Evolutionary conservation across 495 filamentous ascomycete genomes (phyloP).

Genomic region (Terfezia claveryi): DNA sequence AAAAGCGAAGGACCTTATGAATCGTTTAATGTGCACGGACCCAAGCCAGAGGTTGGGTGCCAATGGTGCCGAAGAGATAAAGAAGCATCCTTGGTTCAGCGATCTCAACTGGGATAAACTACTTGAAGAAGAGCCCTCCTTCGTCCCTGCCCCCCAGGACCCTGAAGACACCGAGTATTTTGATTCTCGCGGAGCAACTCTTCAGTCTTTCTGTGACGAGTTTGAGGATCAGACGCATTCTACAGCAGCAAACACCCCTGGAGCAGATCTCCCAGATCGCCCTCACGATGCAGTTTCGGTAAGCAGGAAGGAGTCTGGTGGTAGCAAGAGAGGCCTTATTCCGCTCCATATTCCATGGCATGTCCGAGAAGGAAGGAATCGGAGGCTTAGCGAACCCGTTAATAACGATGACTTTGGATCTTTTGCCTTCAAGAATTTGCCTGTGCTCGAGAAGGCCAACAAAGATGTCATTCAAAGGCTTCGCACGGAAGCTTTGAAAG

Average conservation of each 20-base stretch:
- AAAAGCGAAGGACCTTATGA: conserved; percentile 84
- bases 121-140: conserved; percentile 78
- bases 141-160: conserved; percentile 80
- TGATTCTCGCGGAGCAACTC: conserved; percentile 68
- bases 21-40: conserved; percentile 64
- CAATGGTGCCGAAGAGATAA: conserved; percentile 84
- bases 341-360: conserved; percentile 90
- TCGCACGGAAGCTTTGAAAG: conserved; percentile 53
- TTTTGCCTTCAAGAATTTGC: conserved; percentile 92
- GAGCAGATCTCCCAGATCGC: conserved; percentile 53
- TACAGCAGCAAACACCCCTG: conserved; percentile 35
- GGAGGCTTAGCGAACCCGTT: conserved; percentile 77
- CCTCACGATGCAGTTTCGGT: conserved; percentile 89
- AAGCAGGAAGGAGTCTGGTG: conserved; percentile 60
- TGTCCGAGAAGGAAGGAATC: conserved; percentile 61
- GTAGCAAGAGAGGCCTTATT: conserved; percentile 74
- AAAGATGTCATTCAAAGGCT: conserved; percentile 96
- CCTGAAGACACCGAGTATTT: conserved; percentile 98
- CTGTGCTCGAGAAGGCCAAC: conserved; percentile 91
- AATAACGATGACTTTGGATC: conserved; percentile 80
- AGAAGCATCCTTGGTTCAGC: conserved; percentile 69
- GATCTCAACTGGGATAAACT: conserved; percentile 77
- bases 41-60: conserved; percentile 60
- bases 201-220: conserved; percentile 78
- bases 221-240: conserved; percentile 72